Base-by-base conservation (phyloP, 768 basidiomycete species). In the Xanthoconium purpureum region DNA sequence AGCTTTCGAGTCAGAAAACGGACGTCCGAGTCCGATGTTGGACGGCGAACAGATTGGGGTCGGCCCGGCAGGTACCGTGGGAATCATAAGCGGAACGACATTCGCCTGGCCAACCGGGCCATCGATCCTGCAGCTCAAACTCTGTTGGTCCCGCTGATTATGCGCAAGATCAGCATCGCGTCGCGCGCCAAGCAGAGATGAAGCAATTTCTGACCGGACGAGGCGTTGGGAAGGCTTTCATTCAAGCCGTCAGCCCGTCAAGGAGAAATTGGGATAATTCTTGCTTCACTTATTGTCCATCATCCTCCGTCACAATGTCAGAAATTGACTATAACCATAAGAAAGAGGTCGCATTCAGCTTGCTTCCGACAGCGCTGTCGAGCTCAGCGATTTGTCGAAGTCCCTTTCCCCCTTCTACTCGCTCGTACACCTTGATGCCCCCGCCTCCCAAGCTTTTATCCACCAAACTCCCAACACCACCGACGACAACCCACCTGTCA, bases 361-460 rank as follows among this genome's bases (percentile, higher is more conserved):
- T 77, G 40, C 77, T 71, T 36, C 83, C 66, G 42, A 71, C 62
- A 12, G 54, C 53, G 12, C 28, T 57, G 44, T 73, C 68, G 56
- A 79, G 74, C 54, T 64, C 67, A 13, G 82, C 83, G n/a, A 88
- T 60, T 54, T 81, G 72, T 63, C 74, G 79, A 63, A 89, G 68
- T 24, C 71, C 75, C 64, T 70, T 81, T 1, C 87, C 88, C 3
- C 80, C 81, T 20, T 85, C 77, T 9, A 81, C 71, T 36, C 88
- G 74, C 67, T 90, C 84, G 57, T 84, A 91, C 11, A 91, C 69
- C 68, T 87, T 89, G 37, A 89, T 79, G 0, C 89, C 89, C 1
- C 82, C 82, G 0, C 84, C 86, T 40, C 82, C 87, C 48, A 76
- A 67, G n/a, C 68, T 80, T 5, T 87, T 85, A 15, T 83, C 88